phyloP scores from a whole-genome alignment of 139 green algal genomes.

The Yamagishiella unicocca region DNA sequence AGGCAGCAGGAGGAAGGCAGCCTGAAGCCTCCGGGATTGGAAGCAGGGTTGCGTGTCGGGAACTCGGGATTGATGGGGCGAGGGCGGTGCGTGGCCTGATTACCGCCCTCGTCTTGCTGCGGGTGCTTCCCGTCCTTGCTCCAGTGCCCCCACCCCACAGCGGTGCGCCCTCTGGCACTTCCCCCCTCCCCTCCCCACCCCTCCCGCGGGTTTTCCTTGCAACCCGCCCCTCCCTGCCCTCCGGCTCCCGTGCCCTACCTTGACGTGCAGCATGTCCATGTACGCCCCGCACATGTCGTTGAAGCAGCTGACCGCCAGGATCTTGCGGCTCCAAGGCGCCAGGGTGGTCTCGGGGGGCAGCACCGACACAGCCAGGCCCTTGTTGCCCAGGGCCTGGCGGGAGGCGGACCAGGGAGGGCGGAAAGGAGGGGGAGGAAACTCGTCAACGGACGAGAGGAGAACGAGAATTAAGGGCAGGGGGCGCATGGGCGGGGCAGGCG shows the following conservation, averaged over 20 bases:
- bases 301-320: conserved; percentile 58
- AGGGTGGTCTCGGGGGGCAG: conserved; percentile 45
- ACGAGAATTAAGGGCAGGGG: background rate
- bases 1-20: too few relatives aligned
- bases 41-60: too few relatives aligned
- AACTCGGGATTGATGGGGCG: too few relatives aligned
- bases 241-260: conserved; percentile 47
- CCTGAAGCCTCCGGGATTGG: too few relatives aligned
- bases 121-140: too few relatives aligned
- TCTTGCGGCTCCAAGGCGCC: conserved; percentile 51
- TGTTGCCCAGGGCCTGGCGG: conserved; percentile 50
- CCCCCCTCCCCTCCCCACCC: background rate
- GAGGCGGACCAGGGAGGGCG: background rate
- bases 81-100: too few relatives aligned
- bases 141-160: too few relatives aligned
- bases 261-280: conserved; percentile 67
- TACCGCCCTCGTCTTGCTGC: too few relatives aligned
- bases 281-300: conserved; percentile 75
- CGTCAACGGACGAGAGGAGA: background rate
- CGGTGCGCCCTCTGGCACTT: background rate
- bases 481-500: background rate
- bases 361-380: conserved; percentile 61
- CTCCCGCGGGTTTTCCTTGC: too few relatives aligned
- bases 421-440: background rate
- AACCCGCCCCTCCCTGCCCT: background rate